Evolutionary conservation across 1,284 basidiomycete species (phyloP).

Genomic region (Rhizoctonia solani): DNA sequence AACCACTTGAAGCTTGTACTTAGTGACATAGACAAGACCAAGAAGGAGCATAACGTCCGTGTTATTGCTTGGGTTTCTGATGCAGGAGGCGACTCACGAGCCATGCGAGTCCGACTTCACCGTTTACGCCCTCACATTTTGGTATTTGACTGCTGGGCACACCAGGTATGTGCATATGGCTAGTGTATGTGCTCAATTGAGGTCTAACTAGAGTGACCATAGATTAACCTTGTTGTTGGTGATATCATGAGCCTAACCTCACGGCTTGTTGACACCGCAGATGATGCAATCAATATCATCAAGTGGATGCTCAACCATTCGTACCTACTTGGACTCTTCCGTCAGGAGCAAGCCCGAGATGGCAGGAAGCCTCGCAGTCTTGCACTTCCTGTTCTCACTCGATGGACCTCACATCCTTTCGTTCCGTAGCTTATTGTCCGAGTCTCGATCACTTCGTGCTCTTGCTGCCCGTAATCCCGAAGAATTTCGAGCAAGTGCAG

Average conservation of each 20-base stretch:
- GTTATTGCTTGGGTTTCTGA: slow-evolving; percentile 40
- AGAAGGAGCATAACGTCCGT: background rate
- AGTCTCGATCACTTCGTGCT: background rate
- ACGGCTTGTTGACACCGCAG: background rate
- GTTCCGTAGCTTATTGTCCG: slow-evolving; percentile 3
- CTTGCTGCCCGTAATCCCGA: slow-evolving; percentile 8
- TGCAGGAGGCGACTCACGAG: slow-evolving; percentile 48
- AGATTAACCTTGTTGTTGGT: slow-evolving; percentile 13
- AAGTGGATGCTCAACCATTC: slow-evolving; percentile 21
- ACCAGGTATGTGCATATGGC: too few species aligned
- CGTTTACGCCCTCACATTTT: too few species aligned
- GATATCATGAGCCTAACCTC: background rate
- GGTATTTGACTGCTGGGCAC: too few species aligned
- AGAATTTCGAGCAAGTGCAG: slow-evolving; percentile 4
- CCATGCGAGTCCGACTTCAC: slow-evolving; percentile 42
- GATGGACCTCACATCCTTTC: slow-evolving; percentile 20
- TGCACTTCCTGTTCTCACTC: too few species aligned
- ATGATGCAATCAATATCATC: background rate
- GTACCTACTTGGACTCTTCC: slow-evolving; percentile 1
- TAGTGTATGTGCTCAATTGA: too few species aligned
- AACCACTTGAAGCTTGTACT: slow-evolving; percentile 12
- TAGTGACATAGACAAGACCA: background rate
- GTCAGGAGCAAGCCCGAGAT: background rate
- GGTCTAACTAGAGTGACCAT: too few species aligned
- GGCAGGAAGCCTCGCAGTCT: too few species aligned